Conservation (phyloP, 2,329 filamentous ascomycete species). For the Botrytis paeoniae region DNA sequence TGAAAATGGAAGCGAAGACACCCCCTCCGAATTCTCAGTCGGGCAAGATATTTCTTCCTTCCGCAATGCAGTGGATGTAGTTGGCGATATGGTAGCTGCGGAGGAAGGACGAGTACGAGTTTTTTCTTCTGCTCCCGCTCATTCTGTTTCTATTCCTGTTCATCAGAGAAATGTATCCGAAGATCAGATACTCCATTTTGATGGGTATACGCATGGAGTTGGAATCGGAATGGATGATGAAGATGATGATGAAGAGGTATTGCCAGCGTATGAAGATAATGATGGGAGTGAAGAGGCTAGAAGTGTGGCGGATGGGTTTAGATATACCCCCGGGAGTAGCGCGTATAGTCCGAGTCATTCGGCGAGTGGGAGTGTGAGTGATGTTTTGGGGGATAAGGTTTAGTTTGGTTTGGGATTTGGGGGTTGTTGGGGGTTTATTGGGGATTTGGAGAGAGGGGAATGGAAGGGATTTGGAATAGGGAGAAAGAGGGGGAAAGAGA, state of each 20-base stretch:
- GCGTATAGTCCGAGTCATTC: conserved; percentile 29
- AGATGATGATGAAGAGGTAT: background rate
- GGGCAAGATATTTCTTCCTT: conserved; percentile 30
- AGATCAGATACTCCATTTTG: background rate
- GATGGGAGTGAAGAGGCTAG: conserved; percentile 26
- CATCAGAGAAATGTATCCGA: background rate
- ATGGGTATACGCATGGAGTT: background rate
- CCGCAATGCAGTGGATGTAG: conserved; percentile 28
- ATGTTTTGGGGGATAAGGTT: conserved; percentile 24
- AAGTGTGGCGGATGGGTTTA: conserved; percentile 34
- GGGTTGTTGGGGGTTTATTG: too few relatives aligned
- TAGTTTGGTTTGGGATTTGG: background rate
- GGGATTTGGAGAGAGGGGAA: too few relatives aligned
- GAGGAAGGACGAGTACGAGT: conserved; percentile 16
- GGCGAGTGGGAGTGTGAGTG: conserved; percentile 28
- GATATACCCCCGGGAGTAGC: conserved; percentile 32
- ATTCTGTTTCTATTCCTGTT: background rate
- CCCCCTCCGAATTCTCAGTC: conserved; percentile 23
- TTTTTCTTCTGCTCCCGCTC: background rate
- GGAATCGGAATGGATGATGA: background rate
- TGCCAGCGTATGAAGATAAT: conserved; percentile 19
- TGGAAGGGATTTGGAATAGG: too few relatives aligned
- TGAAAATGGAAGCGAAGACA: background rate
- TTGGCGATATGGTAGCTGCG: conserved; percentile 30
- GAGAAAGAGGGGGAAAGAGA: too few relatives aligned